phyloP scores from a whole-genome alignment of 108 stramenopile species.

The Nannochloropsis gaditana region DNA sequence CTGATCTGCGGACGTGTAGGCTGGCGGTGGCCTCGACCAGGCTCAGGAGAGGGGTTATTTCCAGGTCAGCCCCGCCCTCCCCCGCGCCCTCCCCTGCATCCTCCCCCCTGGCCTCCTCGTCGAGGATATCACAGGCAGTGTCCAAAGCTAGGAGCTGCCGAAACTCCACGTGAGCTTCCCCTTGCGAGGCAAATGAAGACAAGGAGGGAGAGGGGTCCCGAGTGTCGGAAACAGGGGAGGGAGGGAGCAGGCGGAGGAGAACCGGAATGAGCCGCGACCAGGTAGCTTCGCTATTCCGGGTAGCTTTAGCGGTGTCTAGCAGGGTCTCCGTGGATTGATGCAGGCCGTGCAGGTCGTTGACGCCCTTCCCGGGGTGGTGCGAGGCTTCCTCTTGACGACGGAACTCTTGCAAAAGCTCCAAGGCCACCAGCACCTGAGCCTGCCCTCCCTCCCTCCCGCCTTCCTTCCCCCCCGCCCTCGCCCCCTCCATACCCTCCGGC shows the following conservation, averaged over 20 bases:
- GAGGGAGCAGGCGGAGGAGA: not conserved
- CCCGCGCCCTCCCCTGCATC: not conserved
- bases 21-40: not conserved
- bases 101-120: not conserved
- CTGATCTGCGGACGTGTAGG: not conserved
- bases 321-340: not conserved
- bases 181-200: too few relatives aligned
- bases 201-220: not conserved
- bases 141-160: not conserved
- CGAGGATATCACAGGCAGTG: not conserved
- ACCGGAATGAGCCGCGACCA: not conserved
- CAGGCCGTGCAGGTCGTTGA: not conserved
- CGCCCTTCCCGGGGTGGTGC: not conserved
- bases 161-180: not conserved
- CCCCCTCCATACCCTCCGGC: not conserved
- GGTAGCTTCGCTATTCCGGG: too few relatives aligned
- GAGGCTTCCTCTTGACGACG: not conserved
- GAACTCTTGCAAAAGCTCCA: not conserved
- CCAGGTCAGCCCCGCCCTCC: not conserved
- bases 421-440: not conserved
- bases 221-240: not conserved
- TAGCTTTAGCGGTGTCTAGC: not conserved
- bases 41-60: not conserved
- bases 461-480: not conserved
- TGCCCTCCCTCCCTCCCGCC: not conserved